Evolutionary conservation across 2,329 filamentous ascomycete species (phyloP).

Genomic region (Aspergillus sp.): DNA sequence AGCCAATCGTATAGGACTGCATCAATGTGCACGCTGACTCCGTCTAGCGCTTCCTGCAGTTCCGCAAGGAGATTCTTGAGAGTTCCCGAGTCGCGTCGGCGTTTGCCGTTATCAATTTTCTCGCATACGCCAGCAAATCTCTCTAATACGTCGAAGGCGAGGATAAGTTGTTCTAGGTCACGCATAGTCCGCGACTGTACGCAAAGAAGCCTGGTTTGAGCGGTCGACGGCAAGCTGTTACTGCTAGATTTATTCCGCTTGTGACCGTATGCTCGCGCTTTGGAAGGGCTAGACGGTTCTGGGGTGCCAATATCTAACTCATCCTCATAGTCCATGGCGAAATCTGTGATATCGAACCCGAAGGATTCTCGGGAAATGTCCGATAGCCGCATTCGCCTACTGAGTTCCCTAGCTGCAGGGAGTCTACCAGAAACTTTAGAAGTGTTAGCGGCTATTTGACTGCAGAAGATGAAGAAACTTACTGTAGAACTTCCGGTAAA

Average conservation of each 20-base stretch:
- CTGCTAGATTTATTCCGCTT: slow-evolving; percentile 27
- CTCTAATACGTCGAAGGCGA: slow-evolving; percentile 67
- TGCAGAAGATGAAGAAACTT: slow-evolving; percentile 46
- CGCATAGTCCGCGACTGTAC: slow-evolving; percentile 62
- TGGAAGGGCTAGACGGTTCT: slow-evolving; percentile 34
- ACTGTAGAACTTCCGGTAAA: slow-evolving; percentile 86
- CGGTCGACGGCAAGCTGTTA: slow-evolving; percentile 26
- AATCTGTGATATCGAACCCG: slow-evolving; percentile 38
- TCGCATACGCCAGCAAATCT: slow-evolving; percentile 60
- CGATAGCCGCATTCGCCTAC: slow-evolving; percentile 51
- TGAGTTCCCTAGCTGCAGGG: slow-evolving; percentile 56
- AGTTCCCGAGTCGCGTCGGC: slow-evolving; percentile 33
- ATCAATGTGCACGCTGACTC: slow-evolving; percentile 57
- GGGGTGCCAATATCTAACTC: slow-evolving; percentile 23
- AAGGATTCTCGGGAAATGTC: slow-evolving; percentile 44
- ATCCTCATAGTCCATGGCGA: slow-evolving; percentile 22
- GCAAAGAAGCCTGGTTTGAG: slow-evolving; percentile 25
- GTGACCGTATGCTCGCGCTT: slow-evolving; percentile 29
- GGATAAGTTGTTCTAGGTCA: slow-evolving; percentile 68
- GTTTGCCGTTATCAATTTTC: slow-evolving; percentile 38
- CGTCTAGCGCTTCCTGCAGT: slow-evolving; percentile 56
- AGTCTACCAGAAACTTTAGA: slow-evolving; percentile 40
- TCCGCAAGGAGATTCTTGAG: slow-evolving; percentile 55
- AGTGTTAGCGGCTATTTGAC: slow-evolving; percentile 1
- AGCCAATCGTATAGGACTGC: slow-evolving; percentile 67